Percentiles rank a stretch among this genome's conserved stretches.
Conservation (phyloP, 208 protist genomes). For the Tritrichomonas musculus region DNA sequence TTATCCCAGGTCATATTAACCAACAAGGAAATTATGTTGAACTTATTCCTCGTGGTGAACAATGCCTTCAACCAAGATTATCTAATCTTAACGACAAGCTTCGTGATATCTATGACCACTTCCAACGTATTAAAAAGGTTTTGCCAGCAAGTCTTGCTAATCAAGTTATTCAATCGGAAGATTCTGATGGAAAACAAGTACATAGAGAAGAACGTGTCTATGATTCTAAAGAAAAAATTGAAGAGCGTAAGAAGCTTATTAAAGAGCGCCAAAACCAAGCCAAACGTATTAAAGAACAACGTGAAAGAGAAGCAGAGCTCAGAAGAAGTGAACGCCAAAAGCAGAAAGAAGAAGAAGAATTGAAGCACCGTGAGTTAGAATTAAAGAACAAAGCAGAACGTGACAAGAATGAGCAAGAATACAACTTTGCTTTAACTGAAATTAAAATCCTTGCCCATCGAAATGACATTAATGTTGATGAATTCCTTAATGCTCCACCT, state of each 20-base stretch:
- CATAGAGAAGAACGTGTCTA: not conserved
- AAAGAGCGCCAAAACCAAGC: no score
- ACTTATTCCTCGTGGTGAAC: not conserved
- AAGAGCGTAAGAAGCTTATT: not conserved
- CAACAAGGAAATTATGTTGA: not conserved
- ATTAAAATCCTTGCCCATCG: not conserved
- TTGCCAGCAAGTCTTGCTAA: not conserved
- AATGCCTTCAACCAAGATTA: not conserved
- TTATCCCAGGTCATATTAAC: slow-evolving; percentile 26
- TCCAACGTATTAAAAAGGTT: not conserved
- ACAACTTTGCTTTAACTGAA: not conserved
- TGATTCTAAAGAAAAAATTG: not conserved
- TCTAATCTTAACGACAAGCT: not conserved
- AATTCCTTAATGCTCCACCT: not conserved
- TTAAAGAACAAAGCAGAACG: not conserved
- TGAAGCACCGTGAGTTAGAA: not conserved
- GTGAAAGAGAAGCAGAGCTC: not conserved
- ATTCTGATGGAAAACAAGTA: no score
- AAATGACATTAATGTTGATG: not conserved
- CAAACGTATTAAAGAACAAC: not conserved
- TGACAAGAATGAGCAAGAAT: not conserved
- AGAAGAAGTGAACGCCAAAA: not conserved
- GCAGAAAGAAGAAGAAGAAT: not conserved
- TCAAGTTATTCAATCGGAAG: no score
- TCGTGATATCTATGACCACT: not conserved